Evolutionary conservation across 78 protist species (phyloP).

Genomic region (Anaeramoeba flamelloides): DNA sequence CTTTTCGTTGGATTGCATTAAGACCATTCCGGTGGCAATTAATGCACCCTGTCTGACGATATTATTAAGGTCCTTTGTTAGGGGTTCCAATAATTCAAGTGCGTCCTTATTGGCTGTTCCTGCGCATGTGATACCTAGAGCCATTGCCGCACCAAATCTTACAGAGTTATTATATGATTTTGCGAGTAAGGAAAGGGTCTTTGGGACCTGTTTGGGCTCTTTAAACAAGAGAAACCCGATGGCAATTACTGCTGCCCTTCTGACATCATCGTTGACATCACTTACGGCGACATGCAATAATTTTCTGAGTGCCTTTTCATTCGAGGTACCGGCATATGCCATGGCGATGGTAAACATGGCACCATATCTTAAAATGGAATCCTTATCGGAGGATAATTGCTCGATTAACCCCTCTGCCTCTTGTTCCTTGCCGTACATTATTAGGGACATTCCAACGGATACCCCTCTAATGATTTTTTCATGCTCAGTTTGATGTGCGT

Average conservation of each 20-base stretch:
- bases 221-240: constrained; percentile 74
- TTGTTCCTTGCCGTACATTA: constrained; percentile 67
- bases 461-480: constrained; percentile 86
- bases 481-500: constrained; percentile 89
- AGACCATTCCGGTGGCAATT: constrained; percentile 75
- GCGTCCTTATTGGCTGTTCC: too few relatives aligned
- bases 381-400: constrained; percentile 45
- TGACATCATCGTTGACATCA: constrained; percentile 88
- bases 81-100: constrained; percentile 34
- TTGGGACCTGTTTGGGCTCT: constrained; percentile 47
- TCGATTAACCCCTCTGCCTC: constrained; percentile 43
- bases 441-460: constrained; percentile 63
- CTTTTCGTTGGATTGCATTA: constrained; percentile 56
- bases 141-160: constrained; percentile 86
- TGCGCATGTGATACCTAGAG: constrained; percentile 91
- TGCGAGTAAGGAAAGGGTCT: constrained; percentile 33
- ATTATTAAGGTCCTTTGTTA: constrained; percentile 63
- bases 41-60: constrained; percentile 82
- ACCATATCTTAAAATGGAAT: constrained; percentile 57
- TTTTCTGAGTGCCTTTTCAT: constrained; percentile 57
- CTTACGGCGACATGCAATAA: constrained; percentile 86
- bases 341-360: constrained; percentile 69
- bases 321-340: constrained; percentile 77
- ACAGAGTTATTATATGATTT: constrained; percentile 93
- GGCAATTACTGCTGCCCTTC: constrained; percentile 84